Evolutionary conservation across 345 rosid species (phyloP).

Genomic region (Brassica napus): DNA sequence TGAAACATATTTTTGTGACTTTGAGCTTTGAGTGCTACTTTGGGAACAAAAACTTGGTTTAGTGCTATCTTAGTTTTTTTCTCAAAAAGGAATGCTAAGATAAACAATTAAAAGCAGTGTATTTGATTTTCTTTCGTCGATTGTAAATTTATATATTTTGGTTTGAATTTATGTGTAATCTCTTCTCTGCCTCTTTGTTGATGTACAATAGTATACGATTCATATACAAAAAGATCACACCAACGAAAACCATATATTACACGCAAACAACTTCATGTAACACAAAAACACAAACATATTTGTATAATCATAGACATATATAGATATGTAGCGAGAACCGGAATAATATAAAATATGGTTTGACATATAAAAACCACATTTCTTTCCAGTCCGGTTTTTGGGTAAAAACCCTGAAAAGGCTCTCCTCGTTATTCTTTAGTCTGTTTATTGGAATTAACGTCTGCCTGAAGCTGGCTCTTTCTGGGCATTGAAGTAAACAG

Average conservation of each 20-base stretch:
- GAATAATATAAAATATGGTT: conserved; percentile 29
- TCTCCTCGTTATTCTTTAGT: neutral
- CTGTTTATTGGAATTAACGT: conserved; percentile 31
- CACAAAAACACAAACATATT: conserved; percentile 3
- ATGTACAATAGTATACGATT: neutral
- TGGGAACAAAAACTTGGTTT: no score
- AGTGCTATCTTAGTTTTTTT: no score
- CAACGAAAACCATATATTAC: conserved; percentile 17
- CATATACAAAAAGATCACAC: neutral
- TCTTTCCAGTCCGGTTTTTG: neutral
- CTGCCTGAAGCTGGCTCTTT: conserved; percentile 74
- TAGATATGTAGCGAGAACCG: conserved; percentile 11
- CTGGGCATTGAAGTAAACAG: conserved; percentile 84
- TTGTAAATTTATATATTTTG: conserved; percentile 33
- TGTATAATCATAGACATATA: neutral
- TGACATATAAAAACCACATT: conserved; percentile 31
- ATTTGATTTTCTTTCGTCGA: conserved; percentile 60
- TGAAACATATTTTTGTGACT: no score
- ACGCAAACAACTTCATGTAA: neutral
- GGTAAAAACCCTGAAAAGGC: neutral
- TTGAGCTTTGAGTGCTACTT: no score
- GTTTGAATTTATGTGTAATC: neutral
- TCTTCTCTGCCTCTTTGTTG: conserved; percentile 2
- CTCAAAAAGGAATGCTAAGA: conserved; percentile 28
- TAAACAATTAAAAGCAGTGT: conserved; percentile 42